Evolutionary conservation across 495 filamentous ascomycete species (phyloP).

Genomic region (Aspergillus heteromorphus): DNA sequence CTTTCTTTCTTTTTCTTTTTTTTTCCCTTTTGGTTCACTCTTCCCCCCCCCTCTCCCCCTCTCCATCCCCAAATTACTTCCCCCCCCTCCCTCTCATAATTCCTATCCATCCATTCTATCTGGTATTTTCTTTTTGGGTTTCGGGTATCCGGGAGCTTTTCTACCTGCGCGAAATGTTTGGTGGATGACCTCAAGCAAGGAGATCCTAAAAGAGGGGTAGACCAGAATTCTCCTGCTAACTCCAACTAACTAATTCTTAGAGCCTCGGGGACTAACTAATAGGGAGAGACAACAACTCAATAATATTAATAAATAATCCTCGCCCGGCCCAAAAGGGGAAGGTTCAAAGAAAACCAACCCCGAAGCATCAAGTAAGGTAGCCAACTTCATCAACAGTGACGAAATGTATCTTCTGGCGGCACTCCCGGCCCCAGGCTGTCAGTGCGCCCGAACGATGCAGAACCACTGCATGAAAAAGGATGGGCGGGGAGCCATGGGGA

Average conservation of each 20-base stretch:
- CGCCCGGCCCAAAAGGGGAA: background rate
- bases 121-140: background rate
- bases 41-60: background rate
- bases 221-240: slow-evolving; percentile 4
- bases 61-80: too few species aligned
- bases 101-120: background rate
- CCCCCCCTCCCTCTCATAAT: background rate
- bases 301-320: background rate
- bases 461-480: slow-evolving; percentile 7
- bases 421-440: slow-evolving; percentile 8
- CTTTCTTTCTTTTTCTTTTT: background rate
- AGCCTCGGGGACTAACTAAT: slow-evolving; percentile 3
- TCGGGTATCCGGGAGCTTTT: background rate
- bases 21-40: background rate
- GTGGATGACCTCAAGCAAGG: slow-evolving; percentile 6
- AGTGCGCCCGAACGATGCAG: slow-evolving; percentile 14
- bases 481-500: slow-evolving; percentile 10
- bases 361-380: background rate
- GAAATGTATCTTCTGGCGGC: slow-evolving; percentile 1
- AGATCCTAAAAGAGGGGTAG: slow-evolving; percentile 5
- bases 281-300: background rate
- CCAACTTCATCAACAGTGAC: background rate
- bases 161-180: background rate
- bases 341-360: background rate
- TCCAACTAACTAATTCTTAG: slow-evolving; percentile 2